Conservation (phyloP, 495 filamentous ascomycete genomes). For the Haplographium delicatum region DNA sequence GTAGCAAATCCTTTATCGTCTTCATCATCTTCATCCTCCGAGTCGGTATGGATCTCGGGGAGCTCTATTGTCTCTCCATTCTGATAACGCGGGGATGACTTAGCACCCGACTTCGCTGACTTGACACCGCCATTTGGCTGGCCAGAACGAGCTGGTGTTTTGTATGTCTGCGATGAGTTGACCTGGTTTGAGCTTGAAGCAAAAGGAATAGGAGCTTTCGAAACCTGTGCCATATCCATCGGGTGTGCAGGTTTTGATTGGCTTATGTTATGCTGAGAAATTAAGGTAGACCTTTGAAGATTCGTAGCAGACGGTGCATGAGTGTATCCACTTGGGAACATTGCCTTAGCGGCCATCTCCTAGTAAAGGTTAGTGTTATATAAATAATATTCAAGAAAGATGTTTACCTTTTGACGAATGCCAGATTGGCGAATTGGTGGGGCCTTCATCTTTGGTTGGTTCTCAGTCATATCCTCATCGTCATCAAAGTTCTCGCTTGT, state of each 20-base stretch:
- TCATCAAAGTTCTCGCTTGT: constrained; percentile 40
- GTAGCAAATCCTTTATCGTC: constrained; percentile 47
- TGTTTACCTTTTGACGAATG: constrained; percentile 65
- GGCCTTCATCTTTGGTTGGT: constrained; percentile 53
- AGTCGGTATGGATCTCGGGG: constrained; percentile 84
- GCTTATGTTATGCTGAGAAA: constrained; percentile 37
- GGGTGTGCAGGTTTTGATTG: constrained; percentile 59
- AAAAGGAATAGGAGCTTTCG: constrained; percentile 86
- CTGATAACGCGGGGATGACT: constrained; percentile 72
- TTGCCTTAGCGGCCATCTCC: constrained; percentile 56
- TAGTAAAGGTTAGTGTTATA: constrained; percentile 27
- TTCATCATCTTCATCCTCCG: constrained; percentile 74
- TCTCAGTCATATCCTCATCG: constrained; percentile 22
- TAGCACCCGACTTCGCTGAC: constrained; percentile 49
- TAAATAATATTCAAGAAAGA: neutral
- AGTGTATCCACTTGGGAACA: constrained; percentile 58
- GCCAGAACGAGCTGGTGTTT: constrained; percentile 53
- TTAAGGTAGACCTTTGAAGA: constrained; percentile 24
- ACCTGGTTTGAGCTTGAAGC: constrained; percentile 56
- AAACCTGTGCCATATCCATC: constrained; percentile 73
- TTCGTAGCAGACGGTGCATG: constrained; percentile 45
- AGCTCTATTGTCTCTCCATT: constrained; percentile 78
- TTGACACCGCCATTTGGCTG: constrained; percentile 38
- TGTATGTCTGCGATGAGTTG: constrained; percentile 43
- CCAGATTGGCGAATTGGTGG: constrained; percentile 79